Base-by-base conservation (phyloP, 208 protist species). In the Paratrypanosoma confusum region DNA sequence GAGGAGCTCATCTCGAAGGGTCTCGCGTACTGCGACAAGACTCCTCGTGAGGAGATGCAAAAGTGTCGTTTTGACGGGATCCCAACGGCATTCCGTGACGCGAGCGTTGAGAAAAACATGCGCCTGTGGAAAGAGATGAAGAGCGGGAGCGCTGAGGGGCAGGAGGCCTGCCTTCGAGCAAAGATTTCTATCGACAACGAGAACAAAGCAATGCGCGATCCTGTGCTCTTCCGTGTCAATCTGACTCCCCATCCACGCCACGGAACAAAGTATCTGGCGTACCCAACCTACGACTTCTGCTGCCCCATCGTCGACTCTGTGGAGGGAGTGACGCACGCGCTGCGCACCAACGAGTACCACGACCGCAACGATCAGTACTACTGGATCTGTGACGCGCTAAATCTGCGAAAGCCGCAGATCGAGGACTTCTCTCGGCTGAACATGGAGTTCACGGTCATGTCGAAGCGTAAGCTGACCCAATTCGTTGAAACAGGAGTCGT, bases 201-300 rank as follows among this genome's bases (percentile, higher is more conserved):
- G n/a, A 99, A 99, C 66, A 95, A 86, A 45, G 76, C 82, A 33
- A 81, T 99, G 80, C 67, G 98, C 32, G 98, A 99, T 79, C 97
- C 97, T 3, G 86, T 97, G 22, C 90, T 99, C 49, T 99, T 95
- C 64, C 76, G 98, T 29, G 93, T 94, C 36, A 96, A 93, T 46
- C 35, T 89, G 27, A 81, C 58, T 3, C 87, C 95, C 35, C 96
- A 98, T 58, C 65, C 70, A 14, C 63, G 82, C n/a, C 95, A 95
- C 5, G 95, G 88, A 24, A 68, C 46, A n/a, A 80, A 95, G 58
- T 85, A 93, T 35, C 90, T 91, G 46, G 79, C 96, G 51, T 93
- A 99, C 66, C 98, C 97, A 20, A 97, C 95, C 1, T 99, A 99
- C 71, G 98, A 99, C 63, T 98, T 99, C 59, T 97, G 93, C 39